Conservation (phyloP, 176 grass and related monocot species). For the Oryza meridionalis region DNA sequence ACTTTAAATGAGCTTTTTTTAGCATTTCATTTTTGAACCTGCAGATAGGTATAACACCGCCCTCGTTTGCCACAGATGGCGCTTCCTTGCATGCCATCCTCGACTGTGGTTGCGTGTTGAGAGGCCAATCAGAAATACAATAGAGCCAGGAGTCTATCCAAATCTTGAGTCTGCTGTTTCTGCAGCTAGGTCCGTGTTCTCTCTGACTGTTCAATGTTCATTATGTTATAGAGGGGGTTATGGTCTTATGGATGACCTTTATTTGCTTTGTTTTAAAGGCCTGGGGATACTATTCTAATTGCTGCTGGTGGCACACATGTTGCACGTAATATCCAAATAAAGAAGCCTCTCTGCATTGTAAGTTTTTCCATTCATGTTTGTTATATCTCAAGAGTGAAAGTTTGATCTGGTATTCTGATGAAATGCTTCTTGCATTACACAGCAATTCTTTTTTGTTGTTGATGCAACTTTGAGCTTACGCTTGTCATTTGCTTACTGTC, state of each 20-base stretch:
- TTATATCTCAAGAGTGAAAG: constrained; percentile 21
- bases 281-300: constrained; percentile 96
- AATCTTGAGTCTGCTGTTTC: constrained; percentile 80
- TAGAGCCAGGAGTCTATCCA: constrained; percentile 79
- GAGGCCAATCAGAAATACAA: constrained; percentile 65
- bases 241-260: constrained; percentile 25
- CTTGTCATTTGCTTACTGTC: constrained; percentile 41
- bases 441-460: background rate
- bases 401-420: constrained; percentile 19
- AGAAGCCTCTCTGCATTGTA: constrained; percentile 98
- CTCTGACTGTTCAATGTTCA: background rate
- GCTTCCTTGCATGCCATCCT: constrained; percentile 85
- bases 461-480: constrained; percentile 35
- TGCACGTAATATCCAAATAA: constrained; percentile 88
- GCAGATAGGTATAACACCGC: constrained; percentile 99
- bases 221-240: background rate
- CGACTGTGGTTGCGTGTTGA: constrained; percentile 91
- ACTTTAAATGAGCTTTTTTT: constrained; percentile 61
- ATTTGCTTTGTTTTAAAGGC: constrained; percentile 64
- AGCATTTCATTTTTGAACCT: constrained; percentile 75
- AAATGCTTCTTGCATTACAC: constrained; percentile 24
- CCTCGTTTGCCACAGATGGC: constrained; percentile 99
- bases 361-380: constrained; percentile 46
- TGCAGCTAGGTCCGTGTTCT: constrained; percentile 72
- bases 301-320: constrained; percentile 67